phyloP scores from a whole-genome alignment of 108 stramenopile species.

The Skeletonema grethae region DNA sequence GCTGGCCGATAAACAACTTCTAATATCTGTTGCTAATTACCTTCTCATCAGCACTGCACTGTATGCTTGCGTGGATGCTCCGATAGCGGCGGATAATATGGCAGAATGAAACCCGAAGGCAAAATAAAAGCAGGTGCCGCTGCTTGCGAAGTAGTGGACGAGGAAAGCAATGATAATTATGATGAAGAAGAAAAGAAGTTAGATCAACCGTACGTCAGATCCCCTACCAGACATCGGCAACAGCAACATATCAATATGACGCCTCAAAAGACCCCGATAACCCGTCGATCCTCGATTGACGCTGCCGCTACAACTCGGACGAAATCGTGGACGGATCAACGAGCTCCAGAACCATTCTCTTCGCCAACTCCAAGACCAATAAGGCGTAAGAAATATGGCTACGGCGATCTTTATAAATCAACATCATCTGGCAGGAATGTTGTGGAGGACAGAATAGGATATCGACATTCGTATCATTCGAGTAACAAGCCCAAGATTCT shows the following conservation, averaged over 20 bases:
- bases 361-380: conserved; percentile 2
- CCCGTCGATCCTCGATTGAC: background rate
- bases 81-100: background rate
- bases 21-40: too few relatives aligned
- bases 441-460: background rate
- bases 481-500: background rate
- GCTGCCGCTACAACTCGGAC: conserved; percentile 2
- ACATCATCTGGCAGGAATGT: background rate
- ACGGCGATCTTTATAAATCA: background rate
- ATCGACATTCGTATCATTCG: conserved; percentile 1
- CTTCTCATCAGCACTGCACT: too few relatives aligned
- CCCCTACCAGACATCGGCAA: background rate
- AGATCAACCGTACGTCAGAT: background rate
- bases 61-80: background rate
- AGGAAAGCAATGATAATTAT: background rate
- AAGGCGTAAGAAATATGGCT: background rate
- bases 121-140: background rate
- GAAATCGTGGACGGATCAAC: conserved; percentile 35
- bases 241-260: background rate
- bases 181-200: background rate
- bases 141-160: background rate
- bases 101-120: background rate
- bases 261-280: background rate
- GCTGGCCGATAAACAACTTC: too few relatives aligned
- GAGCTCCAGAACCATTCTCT: background rate